Conservation (phyloP, 176 grass and related monocot species). For the Eleusine coracana region DNA sequence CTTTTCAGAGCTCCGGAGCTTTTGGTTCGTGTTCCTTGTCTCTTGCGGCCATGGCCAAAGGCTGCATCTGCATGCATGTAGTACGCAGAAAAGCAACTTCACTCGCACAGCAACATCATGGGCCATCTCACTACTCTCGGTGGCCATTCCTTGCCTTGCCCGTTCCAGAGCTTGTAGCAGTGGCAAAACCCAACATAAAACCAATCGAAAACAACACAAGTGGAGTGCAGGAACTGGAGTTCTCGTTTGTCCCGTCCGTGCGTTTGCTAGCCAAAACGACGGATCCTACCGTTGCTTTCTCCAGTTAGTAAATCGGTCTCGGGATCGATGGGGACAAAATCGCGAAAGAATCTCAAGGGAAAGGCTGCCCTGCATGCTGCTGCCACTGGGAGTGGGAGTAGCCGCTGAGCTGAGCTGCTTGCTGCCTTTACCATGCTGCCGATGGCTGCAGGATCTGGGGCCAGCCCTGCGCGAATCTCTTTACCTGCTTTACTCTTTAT, state of each 20-base stretch:
- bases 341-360: slow-evolving; percentile 27
- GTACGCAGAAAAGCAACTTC: slow-evolving; percentile 2
- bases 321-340: slow-evolving; percentile 42
- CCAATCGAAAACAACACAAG: background rate
- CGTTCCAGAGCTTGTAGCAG: background rate
- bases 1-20: slow-evolving; percentile 29
- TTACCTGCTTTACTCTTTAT: slow-evolving; percentile 27
- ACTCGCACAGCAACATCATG: background rate
- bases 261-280: background rate
- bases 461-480: slow-evolving; percentile 50
- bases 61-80: slow-evolving; percentile 20
- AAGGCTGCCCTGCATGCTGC: slow-evolving; percentile 27
- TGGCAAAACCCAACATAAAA: background rate
- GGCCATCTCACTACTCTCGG: no score
- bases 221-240: background rate
- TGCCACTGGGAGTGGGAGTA: background rate
- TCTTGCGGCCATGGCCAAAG: slow-evolving; percentile 42
- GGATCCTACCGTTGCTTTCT: background rate
- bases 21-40: slow-evolving; percentile 40
- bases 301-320: slow-evolving; percentile 19
- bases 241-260: background rate
- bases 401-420: slow-evolving; percentile 3
- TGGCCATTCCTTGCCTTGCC: no score
- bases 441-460: slow-evolving; percentile 18
- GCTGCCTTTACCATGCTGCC: slow-evolving; percentile 24